Evolutionary conservation across 108 stramenopile species (phyloP).

Genomic region (Thalassiosira profunda): DNA sequence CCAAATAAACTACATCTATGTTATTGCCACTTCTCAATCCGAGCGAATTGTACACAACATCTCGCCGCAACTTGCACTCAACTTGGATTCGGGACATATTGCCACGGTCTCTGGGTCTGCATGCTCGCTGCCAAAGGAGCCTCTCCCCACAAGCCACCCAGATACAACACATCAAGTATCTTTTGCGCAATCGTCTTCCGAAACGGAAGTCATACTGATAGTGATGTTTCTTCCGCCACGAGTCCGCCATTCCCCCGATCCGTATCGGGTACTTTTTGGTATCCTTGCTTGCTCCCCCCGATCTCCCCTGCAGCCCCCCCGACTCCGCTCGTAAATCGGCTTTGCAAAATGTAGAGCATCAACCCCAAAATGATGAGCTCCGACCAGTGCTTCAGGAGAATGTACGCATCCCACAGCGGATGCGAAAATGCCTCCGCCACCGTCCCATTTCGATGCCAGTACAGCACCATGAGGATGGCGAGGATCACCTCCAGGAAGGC

Average conservation of each 20-base stretch:
- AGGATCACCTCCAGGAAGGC: conserved; percentile 89
- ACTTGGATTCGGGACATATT: too few relatives aligned
- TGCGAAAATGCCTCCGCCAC: conserved; percentile 84
- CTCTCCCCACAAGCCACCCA: too few relatives aligned
- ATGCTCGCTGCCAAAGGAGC: too few relatives aligned
- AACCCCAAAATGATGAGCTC: conserved; percentile 91
- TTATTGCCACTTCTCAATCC: too few relatives aligned
- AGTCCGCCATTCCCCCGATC: neutral
- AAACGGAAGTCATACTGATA: conserved; percentile 21
- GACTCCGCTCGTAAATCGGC: conserved; percentile 59
- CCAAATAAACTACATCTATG: too few relatives aligned
- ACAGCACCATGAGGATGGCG: conserved; percentile 67
- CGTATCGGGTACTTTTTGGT: conserved; percentile 26
- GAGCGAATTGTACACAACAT: too few relatives aligned
- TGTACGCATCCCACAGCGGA: conserved; percentile 90
- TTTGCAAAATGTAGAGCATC: conserved; percentile 94
- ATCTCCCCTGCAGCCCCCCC: conserved; percentile 9
- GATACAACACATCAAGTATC: too few relatives aligned
- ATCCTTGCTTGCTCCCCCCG: conserved; percentile 25
- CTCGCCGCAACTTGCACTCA: too few relatives aligned
- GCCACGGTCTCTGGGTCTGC: too few relatives aligned
- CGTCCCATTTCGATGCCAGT: conserved; percentile 82
- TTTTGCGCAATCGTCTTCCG: too few relatives aligned
- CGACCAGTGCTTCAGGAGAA: conserved; percentile 83
- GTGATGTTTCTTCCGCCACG: neutral